These are phyloP conservation scores for Kwoniella bestiolae DNA, from an alignment of 768 basidiomycete species.

Conservation along the genomic window DNA sequence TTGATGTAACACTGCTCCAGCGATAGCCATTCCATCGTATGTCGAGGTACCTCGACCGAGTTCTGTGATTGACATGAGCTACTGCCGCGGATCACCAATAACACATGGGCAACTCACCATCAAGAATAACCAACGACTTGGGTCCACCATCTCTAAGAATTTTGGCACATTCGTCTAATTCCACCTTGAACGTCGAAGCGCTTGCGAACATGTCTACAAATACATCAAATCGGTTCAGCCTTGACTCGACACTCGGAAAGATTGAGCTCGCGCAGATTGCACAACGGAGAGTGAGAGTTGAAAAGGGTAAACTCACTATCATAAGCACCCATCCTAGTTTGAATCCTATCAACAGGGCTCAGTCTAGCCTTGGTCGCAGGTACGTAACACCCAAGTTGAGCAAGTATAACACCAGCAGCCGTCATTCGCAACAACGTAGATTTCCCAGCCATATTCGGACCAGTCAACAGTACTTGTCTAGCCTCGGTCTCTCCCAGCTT, in stretches of 20 bases:
- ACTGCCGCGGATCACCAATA: slow-evolving; percentile 1
- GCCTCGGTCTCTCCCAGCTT: slow-evolving; percentile 68
- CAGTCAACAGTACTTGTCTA: slow-evolving; percentile 83
- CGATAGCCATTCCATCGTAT: slow-evolving; percentile 98
- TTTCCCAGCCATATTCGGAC: slow-evolving; percentile 71
- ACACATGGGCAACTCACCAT: slow-evolving; percentile 70
- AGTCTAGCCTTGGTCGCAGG: slow-evolving; percentile 86
- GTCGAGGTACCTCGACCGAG: slow-evolving; percentile 95
- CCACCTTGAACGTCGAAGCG: slow-evolving; percentile 86
- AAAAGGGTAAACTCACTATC: slow-evolving; percentile 64
- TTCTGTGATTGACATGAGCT: slow-evolving; percentile 62
- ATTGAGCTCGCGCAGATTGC: too few relatives aligned
- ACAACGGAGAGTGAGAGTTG: neutral
- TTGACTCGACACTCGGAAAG: too few relatives aligned
- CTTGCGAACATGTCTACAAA: slow-evolving; percentile 55
- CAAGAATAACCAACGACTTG: slow-evolving; percentile 88
- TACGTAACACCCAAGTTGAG: slow-evolving; percentile 93
- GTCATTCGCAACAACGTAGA: slow-evolving; percentile 89
- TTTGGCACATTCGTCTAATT: slow-evolving; percentile 95
- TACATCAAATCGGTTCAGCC: too few relatives aligned
- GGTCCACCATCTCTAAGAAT: slow-evolving; percentile 93
- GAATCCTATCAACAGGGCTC: slow-evolving; percentile 85
- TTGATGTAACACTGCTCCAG: slow-evolving; percentile 90
- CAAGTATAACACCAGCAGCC: slow-evolving; percentile 86
- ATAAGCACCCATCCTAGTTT: slow-evolving; percentile 97